phyloP scores from a whole-genome alignment of 202 grass and related monocot species.

The Eragrostis tef region DNA sequence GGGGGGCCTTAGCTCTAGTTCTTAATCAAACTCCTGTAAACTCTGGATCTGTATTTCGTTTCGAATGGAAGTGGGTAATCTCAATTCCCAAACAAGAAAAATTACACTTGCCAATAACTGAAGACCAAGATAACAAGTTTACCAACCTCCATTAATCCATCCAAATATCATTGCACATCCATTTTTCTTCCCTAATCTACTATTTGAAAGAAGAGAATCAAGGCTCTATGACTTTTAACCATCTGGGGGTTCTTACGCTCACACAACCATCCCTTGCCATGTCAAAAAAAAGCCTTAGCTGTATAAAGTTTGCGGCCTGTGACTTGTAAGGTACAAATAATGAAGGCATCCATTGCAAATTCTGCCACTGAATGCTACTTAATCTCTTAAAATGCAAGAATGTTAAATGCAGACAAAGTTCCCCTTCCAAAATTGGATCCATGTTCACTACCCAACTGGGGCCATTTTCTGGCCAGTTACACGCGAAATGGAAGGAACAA shows the following conservation, averaged over 20 bases:
- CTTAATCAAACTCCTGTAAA: not conserved
- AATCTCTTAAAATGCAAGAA: not conserved
- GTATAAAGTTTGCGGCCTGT: not conserved
- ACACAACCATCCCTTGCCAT: constrained; percentile 18
- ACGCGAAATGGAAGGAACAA: not conserved
- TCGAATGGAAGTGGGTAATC: not conserved
- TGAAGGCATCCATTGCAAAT: not conserved
- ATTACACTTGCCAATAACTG: constrained; percentile 23
- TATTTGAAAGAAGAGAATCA: not conserved
- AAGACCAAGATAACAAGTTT: constrained; percentile 5
- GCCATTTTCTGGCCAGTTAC: not conserved
- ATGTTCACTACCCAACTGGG: not conserved
- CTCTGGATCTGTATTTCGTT: too few relatives aligned
- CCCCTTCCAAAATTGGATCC: not conserved
- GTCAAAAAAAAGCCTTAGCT: constrained; percentile 11
- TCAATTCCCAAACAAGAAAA: too few relatives aligned
- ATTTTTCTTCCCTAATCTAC: not conserved
- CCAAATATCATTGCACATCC: not conserved
- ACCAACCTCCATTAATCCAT: not conserved
- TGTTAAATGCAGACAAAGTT: not conserved
- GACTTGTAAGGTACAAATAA: constrained; percentile 27
- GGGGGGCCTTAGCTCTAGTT: too few relatives aligned
- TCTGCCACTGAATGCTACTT: not conserved
- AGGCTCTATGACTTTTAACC: not conserved
- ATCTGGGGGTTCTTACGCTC: not conserved